phyloP scores from a whole-genome alignment of 441 rosid species.

The Corymbia citriodora region DNA sequence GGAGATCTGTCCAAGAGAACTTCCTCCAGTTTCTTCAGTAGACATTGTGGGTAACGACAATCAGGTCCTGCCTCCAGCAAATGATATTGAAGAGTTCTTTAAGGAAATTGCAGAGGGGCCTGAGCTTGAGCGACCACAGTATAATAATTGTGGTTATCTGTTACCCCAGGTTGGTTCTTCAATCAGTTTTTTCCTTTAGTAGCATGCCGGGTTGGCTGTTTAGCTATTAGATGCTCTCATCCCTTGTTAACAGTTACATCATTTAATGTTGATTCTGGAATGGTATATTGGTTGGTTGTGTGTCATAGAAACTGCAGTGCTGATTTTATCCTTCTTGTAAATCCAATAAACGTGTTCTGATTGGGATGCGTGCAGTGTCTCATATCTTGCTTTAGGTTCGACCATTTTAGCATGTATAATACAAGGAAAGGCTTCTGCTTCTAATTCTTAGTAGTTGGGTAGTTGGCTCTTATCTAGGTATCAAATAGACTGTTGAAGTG shows the following conservation, averaged over 20 bases:
- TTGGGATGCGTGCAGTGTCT: background rate
- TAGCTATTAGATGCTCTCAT: no score
- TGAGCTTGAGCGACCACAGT: constrained; percentile 11
- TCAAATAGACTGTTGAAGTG: background rate
- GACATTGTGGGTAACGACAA: constrained; percentile 8
- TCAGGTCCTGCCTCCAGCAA: constrained; percentile 6
- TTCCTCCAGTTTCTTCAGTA: constrained; percentile 8
- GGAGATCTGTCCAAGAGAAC: constrained; percentile 13
- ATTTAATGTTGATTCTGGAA: background rate
- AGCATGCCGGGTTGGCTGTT: background rate
- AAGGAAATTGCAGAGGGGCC: constrained; percentile 13
- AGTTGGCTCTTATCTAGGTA: background rate
- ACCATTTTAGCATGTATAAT: background rate
- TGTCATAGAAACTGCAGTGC: background rate
- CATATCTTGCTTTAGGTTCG: background rate
- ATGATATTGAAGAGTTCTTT: constrained; percentile 38
- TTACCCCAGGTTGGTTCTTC: constrained; percentile 32
- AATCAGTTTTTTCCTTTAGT: background rate
- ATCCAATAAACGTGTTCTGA: background rate
- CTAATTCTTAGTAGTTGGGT: background rate
- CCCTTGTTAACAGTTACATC: background rate
- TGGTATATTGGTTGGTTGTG: background rate
- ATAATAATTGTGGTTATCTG: background rate
- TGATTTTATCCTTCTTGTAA: background rate
- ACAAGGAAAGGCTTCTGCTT: background rate